A percentile compares a stretch with the other conserved stretches of the same genome.
These are phyloP conservation scores for Helianthus annuus DNA, from an alignment of 129 eudicot species.

Conservation along the genomic window DNA sequence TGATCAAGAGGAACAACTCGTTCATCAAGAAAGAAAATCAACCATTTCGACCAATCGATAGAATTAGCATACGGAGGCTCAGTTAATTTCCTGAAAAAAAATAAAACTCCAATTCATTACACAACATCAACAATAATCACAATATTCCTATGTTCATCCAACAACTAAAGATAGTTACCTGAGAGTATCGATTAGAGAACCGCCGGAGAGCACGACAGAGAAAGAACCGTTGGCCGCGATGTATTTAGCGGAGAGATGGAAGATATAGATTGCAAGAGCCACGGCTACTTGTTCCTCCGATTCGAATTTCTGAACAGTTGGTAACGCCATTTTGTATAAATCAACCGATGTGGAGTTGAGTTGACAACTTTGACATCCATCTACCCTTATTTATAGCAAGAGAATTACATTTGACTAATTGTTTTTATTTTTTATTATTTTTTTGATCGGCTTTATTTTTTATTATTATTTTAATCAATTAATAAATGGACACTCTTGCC, in stretches of 20 bases:
- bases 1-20: constrained; percentile 70
- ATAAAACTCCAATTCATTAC: constrained; percentile 1
- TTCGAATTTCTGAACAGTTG: constrained; percentile 34
- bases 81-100: constrained; percentile 40
- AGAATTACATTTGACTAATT: background rate
- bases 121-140: background rate
- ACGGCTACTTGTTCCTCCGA: constrained; percentile 62
- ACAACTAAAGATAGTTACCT: constrained; percentile 37
- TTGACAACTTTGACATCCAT: background rate
- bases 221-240: constrained; percentile 57
- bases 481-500: background rate
- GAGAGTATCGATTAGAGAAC: constrained; percentile 69
- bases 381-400: background rate
- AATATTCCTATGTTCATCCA: too few species aligned
- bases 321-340: constrained; percentile 21
- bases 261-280: constrained; percentile 58
- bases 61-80: constrained; percentile 50
- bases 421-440: too few species aligned
- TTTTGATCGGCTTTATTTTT: too few species aligned
- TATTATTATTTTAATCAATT: too few species aligned
- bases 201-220: constrained; percentile 81
- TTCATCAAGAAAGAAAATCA: constrained; percentile 71
- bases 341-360: background rate
- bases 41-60: constrained; percentile 73
- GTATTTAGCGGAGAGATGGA: constrained; percentile 54